phyloP scores from a whole-genome alignment of 768 basidiomycete species.

The Xanthoconium purpureum region DNA sequence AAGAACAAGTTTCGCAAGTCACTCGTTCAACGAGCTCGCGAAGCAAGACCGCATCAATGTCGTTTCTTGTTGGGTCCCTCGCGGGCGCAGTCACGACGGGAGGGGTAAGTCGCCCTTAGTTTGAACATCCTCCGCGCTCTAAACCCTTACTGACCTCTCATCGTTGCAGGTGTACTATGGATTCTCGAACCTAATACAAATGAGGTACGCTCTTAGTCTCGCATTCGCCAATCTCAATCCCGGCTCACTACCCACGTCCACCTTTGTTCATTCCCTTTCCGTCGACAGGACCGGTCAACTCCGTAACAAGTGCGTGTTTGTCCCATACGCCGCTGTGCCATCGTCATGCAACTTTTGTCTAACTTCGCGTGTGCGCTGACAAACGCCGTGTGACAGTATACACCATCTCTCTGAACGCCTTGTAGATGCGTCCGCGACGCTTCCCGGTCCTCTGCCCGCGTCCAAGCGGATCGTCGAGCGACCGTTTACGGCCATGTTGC shows the following conservation, averaged over 20 bases:
- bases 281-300: constrained; percentile 51
- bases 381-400: constrained; percentile 35
- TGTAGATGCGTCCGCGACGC: constrained; percentile 43
- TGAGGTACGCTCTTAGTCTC: constrained; percentile 31
- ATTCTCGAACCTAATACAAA: constrained; percentile 62
- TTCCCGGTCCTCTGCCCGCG: constrained; percentile 53
- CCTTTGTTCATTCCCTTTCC: not conserved
- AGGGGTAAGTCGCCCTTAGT: constrained; percentile 41
- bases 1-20: no score
- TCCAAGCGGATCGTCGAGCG: constrained; percentile 47
- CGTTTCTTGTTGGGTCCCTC: constrained; percentile 61
- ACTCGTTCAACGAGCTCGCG: no score
- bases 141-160: no score
- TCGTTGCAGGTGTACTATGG: constrained; percentile 60
- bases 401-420: constrained; percentile 51
- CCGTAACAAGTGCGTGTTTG: constrained; percentile 43
- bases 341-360: not conserved
- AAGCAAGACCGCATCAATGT: constrained; percentile 37
- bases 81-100: constrained; percentile 68
- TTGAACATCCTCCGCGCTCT: not conserved
- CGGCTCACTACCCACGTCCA: not conserved
- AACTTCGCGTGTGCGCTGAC: not conserved
- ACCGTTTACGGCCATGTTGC: constrained; percentile 46
- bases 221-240: not conserved
- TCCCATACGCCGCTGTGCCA: not conserved